phyloP scores from a whole-genome alignment of 2,329 filamentous ascomycete species.

The Dendryphion nanum region DNA sequence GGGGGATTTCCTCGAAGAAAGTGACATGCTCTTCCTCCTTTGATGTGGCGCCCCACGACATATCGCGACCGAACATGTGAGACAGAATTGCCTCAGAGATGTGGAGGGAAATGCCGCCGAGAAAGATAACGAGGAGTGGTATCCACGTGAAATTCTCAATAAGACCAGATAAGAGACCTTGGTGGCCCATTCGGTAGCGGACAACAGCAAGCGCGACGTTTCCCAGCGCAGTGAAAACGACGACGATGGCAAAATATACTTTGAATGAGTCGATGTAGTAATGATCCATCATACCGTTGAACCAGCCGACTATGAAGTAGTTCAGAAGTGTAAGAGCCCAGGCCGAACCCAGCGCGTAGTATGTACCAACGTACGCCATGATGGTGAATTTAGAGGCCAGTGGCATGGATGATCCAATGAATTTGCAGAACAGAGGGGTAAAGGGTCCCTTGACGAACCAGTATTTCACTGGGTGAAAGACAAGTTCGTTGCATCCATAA shows the following conservation, averaged over 20 bases:
- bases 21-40: slow-evolving; percentile 81
- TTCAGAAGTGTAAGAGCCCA: slow-evolving; percentile 67
- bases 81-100: slow-evolving; percentile 75
- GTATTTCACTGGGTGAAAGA: slow-evolving; percentile 65
- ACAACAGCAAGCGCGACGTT: slow-evolving; percentile 62
- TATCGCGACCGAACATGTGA: slow-evolving; percentile 84
- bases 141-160: slow-evolving; percentile 63
- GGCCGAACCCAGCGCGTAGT: slow-evolving; percentile 68
- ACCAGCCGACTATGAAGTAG: slow-evolving; percentile 72
- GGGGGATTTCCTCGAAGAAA: slow-evolving; percentile 82
- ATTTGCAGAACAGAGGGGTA: slow-evolving; percentile 62
- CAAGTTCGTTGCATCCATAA: slow-evolving; percentile 68
- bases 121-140: slow-evolving; percentile 71
- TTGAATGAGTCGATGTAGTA: slow-evolving; percentile 76
- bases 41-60: slow-evolving; percentile 80
- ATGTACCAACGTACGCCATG: slow-evolving; percentile 68
- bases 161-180: slow-evolving; percentile 50
- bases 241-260: slow-evolving; percentile 62
- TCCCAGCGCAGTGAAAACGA: slow-evolving; percentile 64
- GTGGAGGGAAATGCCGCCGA: slow-evolving; percentile 78
- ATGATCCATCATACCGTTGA: slow-evolving; percentile 71
- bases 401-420: slow-evolving; percentile 61
- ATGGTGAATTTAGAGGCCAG: slow-evolving; percentile 69
- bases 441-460: slow-evolving; percentile 65
- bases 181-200: slow-evolving; percentile 60